These are phyloP conservation scores for Neurospora sublineolata DNA, from an alignment of 495 filamentous ascomycete species.

Conservation along the genomic window DNA sequence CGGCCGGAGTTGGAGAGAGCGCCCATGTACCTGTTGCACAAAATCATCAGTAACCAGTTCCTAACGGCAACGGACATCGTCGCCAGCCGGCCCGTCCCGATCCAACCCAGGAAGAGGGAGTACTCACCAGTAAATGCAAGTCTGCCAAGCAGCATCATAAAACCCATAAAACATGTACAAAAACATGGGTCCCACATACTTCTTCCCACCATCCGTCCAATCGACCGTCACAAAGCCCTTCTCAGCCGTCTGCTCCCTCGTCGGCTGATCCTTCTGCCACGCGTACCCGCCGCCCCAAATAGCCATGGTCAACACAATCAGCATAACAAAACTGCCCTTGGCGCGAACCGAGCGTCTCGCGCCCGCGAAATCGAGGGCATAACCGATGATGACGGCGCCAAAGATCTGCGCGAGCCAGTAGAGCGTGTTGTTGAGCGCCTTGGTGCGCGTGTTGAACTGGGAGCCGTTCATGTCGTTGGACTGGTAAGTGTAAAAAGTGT, in stretches of 20 bases:
- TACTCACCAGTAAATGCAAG: slow-evolving; percentile 73
- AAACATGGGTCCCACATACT: slow-evolving; percentile 73
- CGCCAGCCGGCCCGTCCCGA: rapidly evolving
- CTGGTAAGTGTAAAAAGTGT: slow-evolving; percentile 70
- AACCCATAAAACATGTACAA: slow-evolving; percentile 91
- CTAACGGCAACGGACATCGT: not conserved
- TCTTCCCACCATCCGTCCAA: slow-evolving; percentile 45
- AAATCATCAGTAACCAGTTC: not conserved
- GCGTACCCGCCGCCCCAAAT: slow-evolving; percentile 86
- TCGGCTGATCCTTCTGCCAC: slow-evolving; percentile 52
- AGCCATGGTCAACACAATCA: slow-evolving; percentile 65
- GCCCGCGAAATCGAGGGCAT: slow-evolving; percentile 53
- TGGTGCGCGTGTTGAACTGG: slow-evolving; percentile 72
- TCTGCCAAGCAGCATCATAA: slow-evolving; percentile 80
- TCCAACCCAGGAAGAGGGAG: not conserved
- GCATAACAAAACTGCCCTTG: slow-evolving; percentile 51
- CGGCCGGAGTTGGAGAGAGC: slow-evolving; percentile 82
- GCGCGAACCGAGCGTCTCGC: slow-evolving; percentile 64
- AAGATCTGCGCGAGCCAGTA: slow-evolving; percentile 88
- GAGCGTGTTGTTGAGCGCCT: slow-evolving; percentile 69
- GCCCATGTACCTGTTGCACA: slow-evolving; percentile 65
- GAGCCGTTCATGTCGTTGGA: slow-evolving; percentile 52
- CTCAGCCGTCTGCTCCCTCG: slow-evolving; percentile 33
- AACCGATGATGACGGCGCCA: slow-evolving; percentile 68
- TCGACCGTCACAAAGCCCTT: slow-evolving; percentile 38